Conservation (phyloP, 2,329 filamentous ascomycete species). For the Kalmusia sp. region DNA sequence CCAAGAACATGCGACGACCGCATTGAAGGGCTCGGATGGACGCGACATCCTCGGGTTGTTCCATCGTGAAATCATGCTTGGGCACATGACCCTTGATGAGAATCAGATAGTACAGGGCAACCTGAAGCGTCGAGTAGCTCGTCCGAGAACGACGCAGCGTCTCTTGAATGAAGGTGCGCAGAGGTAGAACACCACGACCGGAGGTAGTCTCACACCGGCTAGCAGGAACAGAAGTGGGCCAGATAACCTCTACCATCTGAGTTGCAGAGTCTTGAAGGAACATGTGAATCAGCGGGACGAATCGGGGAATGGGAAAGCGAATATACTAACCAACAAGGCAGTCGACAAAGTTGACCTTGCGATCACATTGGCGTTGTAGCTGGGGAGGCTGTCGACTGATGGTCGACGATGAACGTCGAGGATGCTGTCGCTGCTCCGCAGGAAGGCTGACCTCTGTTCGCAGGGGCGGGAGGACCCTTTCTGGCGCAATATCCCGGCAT, state of each 20-base stretch:
- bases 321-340: slow-evolving; percentile 89
- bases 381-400: slow-evolving; percentile 72
- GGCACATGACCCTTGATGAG: slow-evolving; percentile 92
- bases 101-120: slow-evolving; percentile 94
- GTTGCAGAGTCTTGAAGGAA: slow-evolving; percentile 83
- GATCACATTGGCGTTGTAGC: slow-evolving; percentile 85
- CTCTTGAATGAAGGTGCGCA: slow-evolving; percentile 97
- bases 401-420: slow-evolving; percentile 63
- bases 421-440: slow-evolving; percentile 68
- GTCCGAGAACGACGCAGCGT: slow-evolving; percentile 92
- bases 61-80: slow-evolving; percentile 82
- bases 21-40: slow-evolving; percentile 86
- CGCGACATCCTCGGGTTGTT: slow-evolving; percentile 77
- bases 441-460: slow-evolving; percentile 58
- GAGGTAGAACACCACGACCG: slow-evolving; percentile 80
- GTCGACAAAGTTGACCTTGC: slow-evolving; percentile 94
- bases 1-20: slow-evolving; percentile 95
- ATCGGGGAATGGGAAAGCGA: slow-evolving; percentile 42
- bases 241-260: slow-evolving; percentile 96
- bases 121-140: slow-evolving; percentile 96
- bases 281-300: slow-evolving; percentile 31
- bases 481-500: slow-evolving; percentile 40
- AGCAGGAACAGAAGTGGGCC: slow-evolving; percentile 85
- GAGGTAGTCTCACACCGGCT: slow-evolving; percentile 72
- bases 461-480: slow-evolving; percentile 40